These are phyloP conservation scores for Aspergillus coremiiformis DNA, from an alignment of 495 filamentous ascomycete species.

Conservation along the genomic window DNA sequence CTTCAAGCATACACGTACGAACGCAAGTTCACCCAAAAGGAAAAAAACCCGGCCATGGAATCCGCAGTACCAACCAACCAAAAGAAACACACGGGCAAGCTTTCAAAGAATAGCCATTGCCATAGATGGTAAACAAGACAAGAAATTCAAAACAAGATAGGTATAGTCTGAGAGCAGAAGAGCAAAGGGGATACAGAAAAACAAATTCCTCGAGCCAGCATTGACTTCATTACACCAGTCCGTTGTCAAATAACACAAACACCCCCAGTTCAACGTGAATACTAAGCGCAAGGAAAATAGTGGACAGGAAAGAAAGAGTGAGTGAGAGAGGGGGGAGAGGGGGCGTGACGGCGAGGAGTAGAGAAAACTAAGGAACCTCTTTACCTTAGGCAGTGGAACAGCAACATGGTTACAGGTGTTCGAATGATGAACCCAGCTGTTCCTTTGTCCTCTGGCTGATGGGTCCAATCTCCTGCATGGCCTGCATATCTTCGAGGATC, in stretches of 20 bases:
- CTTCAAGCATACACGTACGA: not conserved
- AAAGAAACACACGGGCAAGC: not conserved
- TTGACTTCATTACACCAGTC: constrained; percentile 17
- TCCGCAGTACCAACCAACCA: not conserved
- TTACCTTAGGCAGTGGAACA: not conserved
- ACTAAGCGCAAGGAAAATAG: constrained; percentile 5
- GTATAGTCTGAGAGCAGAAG: constrained; percentile 5
- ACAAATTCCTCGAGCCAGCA: constrained; percentile 6
- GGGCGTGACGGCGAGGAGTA: not conserved
- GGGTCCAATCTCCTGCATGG: constrained; percentile 49
- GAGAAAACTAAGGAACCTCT: not conserved
- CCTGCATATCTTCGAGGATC: constrained; percentile 71
- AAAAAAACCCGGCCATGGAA: not conserved
- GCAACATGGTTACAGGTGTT: constrained; percentile 9
- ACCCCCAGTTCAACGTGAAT: constrained; percentile 8
- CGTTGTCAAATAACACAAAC: constrained; percentile 9
- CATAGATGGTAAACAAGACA: not conserved
- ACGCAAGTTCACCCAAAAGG: not conserved
- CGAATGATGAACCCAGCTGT: constrained; percentile 23
- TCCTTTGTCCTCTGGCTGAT: constrained; percentile 37
- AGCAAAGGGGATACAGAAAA: not conserved
- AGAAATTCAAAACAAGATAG: constrained; percentile 1
- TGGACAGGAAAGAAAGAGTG: constrained; percentile 2
- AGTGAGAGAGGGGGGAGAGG: constrained; percentile 2
- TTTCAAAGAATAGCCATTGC: not conserved